Base-by-base conservation (phyloP, 768 basidiomycete species). In the Mrakia blollopis region DNA sequence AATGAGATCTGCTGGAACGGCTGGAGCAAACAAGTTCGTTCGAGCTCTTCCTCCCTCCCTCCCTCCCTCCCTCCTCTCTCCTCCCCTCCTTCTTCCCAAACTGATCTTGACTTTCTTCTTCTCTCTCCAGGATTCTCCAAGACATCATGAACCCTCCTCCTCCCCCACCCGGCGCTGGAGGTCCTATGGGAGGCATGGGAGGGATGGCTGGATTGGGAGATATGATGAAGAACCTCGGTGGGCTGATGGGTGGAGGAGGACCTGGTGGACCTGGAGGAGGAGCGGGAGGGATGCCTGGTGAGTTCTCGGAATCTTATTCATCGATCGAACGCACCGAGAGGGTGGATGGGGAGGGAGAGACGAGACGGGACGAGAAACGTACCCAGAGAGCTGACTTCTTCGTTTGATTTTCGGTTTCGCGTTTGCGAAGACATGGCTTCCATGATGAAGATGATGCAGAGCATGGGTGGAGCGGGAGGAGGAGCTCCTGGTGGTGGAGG, bases 171-270 rank as follows among this genome's bases (percentile, higher is more conserved):
- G 44, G 47, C 47, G 47, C 16, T 13, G 30, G n/a, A n/a, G 57
- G 52, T 9, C 32, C n/a, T 10, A 52, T 35, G 35, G 47, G 39
- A 32, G 37, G 52, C 13, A 47, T 57, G 16, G 70, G 32, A 9
- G 75, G 69, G 32, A 70, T 70, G 69, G 41, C 32, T 35, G 76
- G 70, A 13, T 54, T 77, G 62, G 60, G 57, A 28, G 76, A 77
- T 35, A 91, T 97, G 89, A 92, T 94, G 83, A 94, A 96, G 81
- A 25, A 39, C 23, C 37, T 68, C 16, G 65, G 65, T 13, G 65
- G 65, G 21, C 81, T 82, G 81, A 84, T 84, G 83, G 82, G 81
- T 16, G 83, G 83, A 0, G 76, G 80, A 23, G 80, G 80, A 39
- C 73, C 75, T 32, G 78, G 78, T 1, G 82, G 79, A 23, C 63